These are phyloP conservation scores for Patellaria atrata DNA, from an alignment of 495 filamentous ascomycete genomes.

Conservation along the genomic window DNA sequence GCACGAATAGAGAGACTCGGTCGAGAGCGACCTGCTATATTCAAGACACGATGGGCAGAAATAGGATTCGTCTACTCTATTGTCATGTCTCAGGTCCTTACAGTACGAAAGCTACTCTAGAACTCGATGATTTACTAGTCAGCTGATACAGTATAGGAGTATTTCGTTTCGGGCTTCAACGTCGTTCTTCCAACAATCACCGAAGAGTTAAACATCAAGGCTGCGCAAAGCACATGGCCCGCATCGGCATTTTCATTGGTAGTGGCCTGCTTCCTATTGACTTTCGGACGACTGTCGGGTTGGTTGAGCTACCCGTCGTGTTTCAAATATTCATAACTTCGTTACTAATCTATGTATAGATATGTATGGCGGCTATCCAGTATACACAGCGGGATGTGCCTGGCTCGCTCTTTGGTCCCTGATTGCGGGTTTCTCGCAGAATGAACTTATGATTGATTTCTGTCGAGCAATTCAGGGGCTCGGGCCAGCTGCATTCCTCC, in stretches of 20 bases:
- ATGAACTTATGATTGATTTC: conserved; percentile 57
- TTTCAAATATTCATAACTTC: background rate
- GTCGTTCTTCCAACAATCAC: conserved; percentile 60
- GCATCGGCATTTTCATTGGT: conserved; percentile 64
- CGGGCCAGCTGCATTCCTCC: conserved; percentile 63
- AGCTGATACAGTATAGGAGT: conserved; percentile 36
- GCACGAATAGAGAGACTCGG: conserved; percentile 58
- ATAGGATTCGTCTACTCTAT: conserved; percentile 58
- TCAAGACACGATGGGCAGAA: conserved; percentile 46
- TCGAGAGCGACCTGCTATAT: conserved; percentile 52
- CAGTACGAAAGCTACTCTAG: conserved; percentile 33
- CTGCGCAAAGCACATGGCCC: conserved; percentile 58
- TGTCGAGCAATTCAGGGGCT: conserved; percentile 68
- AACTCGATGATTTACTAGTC: background rate
- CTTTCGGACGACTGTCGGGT: conserved; percentile 56
- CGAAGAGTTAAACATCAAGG: conserved; percentile 47
- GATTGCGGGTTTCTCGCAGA: conserved; percentile 55
- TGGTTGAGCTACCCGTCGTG: background rate
- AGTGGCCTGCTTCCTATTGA: conserved; percentile 57
- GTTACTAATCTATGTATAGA: conserved; percentile 24
- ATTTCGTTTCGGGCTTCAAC: conserved; percentile 78
- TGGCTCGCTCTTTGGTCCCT: conserved; percentile 67
- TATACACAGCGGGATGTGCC: conserved; percentile 51
- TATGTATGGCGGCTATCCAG: conserved; percentile 51
- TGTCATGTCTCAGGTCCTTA: conserved; percentile 57